Base-by-base conservation (phyloP, 345 rosid species). In the Corchorus olitorius region DNA sequence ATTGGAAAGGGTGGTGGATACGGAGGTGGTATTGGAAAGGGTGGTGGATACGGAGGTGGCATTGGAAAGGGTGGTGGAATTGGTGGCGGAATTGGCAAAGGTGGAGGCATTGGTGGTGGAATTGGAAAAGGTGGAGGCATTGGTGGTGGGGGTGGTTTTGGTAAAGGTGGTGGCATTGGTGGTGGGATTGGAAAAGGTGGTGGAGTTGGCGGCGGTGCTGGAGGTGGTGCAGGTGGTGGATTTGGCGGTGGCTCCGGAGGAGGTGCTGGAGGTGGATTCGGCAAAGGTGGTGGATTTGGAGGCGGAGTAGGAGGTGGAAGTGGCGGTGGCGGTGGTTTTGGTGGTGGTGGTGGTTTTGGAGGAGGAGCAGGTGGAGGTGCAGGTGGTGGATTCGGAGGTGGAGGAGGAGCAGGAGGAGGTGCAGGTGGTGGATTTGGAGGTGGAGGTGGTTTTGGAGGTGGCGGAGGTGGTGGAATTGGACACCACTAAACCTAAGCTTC, bases 331-430 rank as follows among this genome's bases (percentile, higher is more conserved):
- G 15, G 37, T 6, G 84, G 84, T 0, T 73, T 59, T 0, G 87
- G 86, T 0, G 19, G 35, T 9, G 84, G 88, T 0, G 76, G 76
- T 0, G 84, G 86, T 0, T 19, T 72, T n/a, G 86, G 86, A 0
- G 17, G 11, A 3, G 88, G 88, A 1, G 79, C 82, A 0, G 84
- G 83, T 0, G 17, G 11, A 3, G 88, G 88, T 0, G 79, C 82
- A 0, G 84, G 83, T 0, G 20, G 37, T 2, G 81, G 78, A 0
- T 41, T 3, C 3, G 84, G 84, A 69, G 50, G 53, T 2, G 85
- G 79, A 0, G 79, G 76, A 2, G 86, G 84, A 0, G 56, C 72
- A 3, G 88, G 88, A 0, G 67, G 68, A 20, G 86, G 83, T 0
- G 19, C 22, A 9, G 84, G 88, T 0, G 76, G 76, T 0, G 84